Evolutionary conservation across 148 eudicot genomes (phyloP).

Genomic region (Tetragonia tetragonoides): DNA sequence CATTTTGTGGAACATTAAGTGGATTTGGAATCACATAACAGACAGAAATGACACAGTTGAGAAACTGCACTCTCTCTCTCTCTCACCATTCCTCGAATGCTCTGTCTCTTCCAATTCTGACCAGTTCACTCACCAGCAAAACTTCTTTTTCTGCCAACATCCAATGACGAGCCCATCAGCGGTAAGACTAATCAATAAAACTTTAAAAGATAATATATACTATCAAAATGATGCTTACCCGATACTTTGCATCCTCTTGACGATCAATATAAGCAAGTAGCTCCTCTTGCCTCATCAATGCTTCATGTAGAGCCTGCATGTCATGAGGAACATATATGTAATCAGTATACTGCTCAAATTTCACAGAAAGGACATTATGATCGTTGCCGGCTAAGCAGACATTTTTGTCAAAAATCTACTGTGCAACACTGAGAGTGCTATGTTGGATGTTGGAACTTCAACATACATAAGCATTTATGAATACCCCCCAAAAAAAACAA

Average conservation of each 20-base stretch:
- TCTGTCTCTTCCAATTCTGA: not conserved
- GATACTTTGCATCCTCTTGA: slow-evolving; percentile 70
- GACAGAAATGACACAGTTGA: not conserved
- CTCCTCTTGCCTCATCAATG: slow-evolving; percentile 79
- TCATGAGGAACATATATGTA: slow-evolving; percentile 4
- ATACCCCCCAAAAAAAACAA: not conserved
- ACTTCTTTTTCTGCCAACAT: slow-evolving; percentile 59
- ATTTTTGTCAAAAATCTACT: not conserved
- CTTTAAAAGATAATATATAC: not conserved
- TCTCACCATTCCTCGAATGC: slow-evolving; percentile 14
- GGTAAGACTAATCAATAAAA: not conserved
- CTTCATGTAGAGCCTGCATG: slow-evolving; percentile 37
- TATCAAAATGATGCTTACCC: slow-evolving; percentile 40
- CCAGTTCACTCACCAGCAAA: slow-evolving; percentile 51
- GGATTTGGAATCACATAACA: slow-evolving; percentile 7
- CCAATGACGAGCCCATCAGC: slow-evolving; percentile 25
- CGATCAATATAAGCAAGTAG: slow-evolving; percentile 88
- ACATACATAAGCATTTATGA: not conserved
- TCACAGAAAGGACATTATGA: not conserved
- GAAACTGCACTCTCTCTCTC: slow-evolving; percentile 21
- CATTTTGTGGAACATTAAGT: not conserved
- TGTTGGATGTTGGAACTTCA: not conserved
- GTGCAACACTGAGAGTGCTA: not conserved
- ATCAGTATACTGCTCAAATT: not conserved
- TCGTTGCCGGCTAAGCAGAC: not conserved